phyloP scores from a whole-genome alignment of 768 basidiomycete genomes.

The Hemileccinum rubropunctum region DNA sequence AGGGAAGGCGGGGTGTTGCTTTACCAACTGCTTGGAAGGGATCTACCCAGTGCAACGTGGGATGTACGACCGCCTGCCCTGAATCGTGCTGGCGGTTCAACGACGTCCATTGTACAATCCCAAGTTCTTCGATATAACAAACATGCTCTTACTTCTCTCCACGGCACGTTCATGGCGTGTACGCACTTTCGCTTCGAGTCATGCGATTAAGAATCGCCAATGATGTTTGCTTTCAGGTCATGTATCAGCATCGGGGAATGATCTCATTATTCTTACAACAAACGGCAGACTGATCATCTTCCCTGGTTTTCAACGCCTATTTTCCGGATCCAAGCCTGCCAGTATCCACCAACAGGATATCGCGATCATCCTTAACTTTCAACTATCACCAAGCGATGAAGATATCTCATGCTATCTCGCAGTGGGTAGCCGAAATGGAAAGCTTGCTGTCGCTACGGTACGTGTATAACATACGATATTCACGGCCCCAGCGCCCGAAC shows the following conservation, averaged over 20 bases:
- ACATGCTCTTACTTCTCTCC: neutral
- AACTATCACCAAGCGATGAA: constrained; percentile 1
- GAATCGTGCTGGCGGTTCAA: neutral
- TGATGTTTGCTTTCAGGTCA: constrained; percentile 32
- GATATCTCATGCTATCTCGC: constrained; percentile 47
- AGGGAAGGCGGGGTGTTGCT: constrained; percentile 44
- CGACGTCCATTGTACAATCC: constrained; percentile 13
- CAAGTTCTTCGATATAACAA: constrained; percentile 18
- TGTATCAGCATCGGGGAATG: constrained; percentile 46
- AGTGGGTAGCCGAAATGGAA: constrained; percentile 37
- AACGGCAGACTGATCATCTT: constrained; percentile 27
- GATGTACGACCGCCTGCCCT: constrained; percentile 23
- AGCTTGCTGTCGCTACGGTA: constrained; percentile 51
- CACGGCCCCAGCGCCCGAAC: too few species aligned
- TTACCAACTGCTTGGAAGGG: constrained; percentile 39
- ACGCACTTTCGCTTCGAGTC: neutral
- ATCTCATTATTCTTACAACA: constrained; percentile 28
- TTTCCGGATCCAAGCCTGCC: constrained; percentile 21
- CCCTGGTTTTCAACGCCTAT: constrained; percentile 26
- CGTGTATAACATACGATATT: neutral
- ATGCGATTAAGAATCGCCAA: neutral
- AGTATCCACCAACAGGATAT: constrained; percentile 40
- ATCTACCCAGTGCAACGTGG: constrained; percentile 36
- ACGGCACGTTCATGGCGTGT: constrained; percentile 29
- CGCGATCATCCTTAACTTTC: constrained; percentile 24